Evolutionary conservation across 1,284 basidiomycete genomes (phyloP), one percentile per base, ranked within the genome.

Genomic region (Cryptococcus maquisensis): DNA sequence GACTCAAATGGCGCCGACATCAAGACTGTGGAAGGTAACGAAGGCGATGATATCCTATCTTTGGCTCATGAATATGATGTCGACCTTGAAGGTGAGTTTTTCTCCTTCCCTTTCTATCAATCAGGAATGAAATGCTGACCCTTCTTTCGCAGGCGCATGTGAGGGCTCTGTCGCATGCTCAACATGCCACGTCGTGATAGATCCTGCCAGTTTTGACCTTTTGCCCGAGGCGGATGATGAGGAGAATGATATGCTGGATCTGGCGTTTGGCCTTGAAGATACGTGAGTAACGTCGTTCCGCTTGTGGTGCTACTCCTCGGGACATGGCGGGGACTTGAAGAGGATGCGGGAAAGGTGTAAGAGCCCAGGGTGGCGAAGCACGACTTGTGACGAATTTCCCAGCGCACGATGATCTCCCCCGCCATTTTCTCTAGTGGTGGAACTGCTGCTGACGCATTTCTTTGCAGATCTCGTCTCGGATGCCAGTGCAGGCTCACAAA

Each of bases 161-260:
- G 95, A 98, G 80, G 89, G 91, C 46, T 96, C 91, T 0, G 84
- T 97, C 52, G 96, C 95, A 20, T 98, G 95, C 74, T 98, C 94
- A 26, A 98, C 96, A 38, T 98, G 96, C 74, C 95, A 98, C 74
- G 86, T 98, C 56, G 91, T 98, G 54, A 81, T 98, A 43, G 82
- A 86, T 47, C 84, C 84, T 10, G 85, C 91, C 64, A 81, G 86
- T 56, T 98, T 91, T 71, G 90, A 97, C 73, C 70, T 82, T 47
- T 80, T 97, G 2, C 86, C 89, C 2, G 94, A 97, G 69, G 92
- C 95, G 1, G 88, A 89, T 56, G 95, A 98, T 64, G 95, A 98
- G 71, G 95, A 98, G 78, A 96, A 93, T 70, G 91, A 95, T 67
- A 98, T 98, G 94, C 81, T 98, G 39, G 95, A 98, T 75, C 87